Conservation (phyloP, 208 protist genomes). For the Wallacemonas sp. region DNA sequence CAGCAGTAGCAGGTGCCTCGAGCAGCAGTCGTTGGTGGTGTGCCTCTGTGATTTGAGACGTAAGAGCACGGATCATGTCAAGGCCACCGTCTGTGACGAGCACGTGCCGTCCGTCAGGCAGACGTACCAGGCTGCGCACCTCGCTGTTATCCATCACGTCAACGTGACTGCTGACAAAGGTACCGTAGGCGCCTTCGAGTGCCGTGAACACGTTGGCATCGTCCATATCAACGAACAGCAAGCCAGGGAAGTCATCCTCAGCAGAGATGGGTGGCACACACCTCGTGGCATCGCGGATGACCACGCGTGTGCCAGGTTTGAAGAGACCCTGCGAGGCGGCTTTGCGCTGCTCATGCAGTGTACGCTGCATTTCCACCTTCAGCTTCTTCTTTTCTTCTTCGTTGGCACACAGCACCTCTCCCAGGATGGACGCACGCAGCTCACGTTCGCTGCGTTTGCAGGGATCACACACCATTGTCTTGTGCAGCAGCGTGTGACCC, state of each 20-base stretch:
- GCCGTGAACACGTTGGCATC: conserved; percentile 37
- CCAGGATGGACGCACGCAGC: conserved; percentile 64
- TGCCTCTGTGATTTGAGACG: conserved; percentile 30
- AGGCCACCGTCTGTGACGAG: conserved; percentile 84
- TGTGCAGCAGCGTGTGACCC: conserved; percentile 41
- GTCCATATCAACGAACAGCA: conserved; percentile 79
- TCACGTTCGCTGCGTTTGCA: conserved; percentile 73
- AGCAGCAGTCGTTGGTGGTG: conserved; percentile 4
- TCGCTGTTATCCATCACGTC: conserved; percentile 84
- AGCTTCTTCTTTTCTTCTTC: conserved; percentile 67
- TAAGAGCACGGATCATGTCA: conserved; percentile 70
- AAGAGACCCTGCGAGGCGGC: conserved; percentile 83
- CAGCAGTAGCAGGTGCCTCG: background rate
- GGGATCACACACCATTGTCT: conserved; percentile 55
- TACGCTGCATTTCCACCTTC: conserved; percentile 60
- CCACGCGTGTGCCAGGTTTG: conserved; percentile 59
- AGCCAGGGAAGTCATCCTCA: conserved; percentile 77
- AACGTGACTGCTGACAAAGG: conserved; percentile 83
- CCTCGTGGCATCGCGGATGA: conserved; percentile 70
- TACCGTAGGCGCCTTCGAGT: conserved; percentile 78
- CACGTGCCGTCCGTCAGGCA: conserved; percentile 75
- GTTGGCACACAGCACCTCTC: conserved; percentile 60
- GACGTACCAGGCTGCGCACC: conserved; percentile 79
- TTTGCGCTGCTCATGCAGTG: conserved; percentile 78
- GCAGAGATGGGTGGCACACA: conserved; percentile 74